phyloP scores from a whole-genome alignment of 2,329 filamentous ascomycete species.

The Ophiocordyceps camponoti-saundersi region DNA sequence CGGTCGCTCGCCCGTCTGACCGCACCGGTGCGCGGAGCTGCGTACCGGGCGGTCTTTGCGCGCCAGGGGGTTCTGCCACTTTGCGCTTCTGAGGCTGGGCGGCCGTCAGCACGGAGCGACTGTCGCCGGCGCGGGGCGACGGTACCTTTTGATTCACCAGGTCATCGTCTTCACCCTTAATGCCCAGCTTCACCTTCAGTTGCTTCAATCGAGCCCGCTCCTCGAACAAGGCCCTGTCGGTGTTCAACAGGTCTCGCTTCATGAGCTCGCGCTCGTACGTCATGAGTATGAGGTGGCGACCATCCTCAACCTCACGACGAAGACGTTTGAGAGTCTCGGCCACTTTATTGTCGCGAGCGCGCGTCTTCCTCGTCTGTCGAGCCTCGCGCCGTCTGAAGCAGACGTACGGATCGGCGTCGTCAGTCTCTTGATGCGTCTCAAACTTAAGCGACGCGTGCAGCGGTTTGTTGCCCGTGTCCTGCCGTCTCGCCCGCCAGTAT shows the following conservation, averaged over 20 bases:
- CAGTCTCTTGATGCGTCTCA: slow-evolving; percentile 83
- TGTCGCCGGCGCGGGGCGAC: slow-evolving; percentile 16
- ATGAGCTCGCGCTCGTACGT: slow-evolving; percentile 65
- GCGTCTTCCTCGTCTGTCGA: slow-evolving; percentile 84
- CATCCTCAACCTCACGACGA: slow-evolving; percentile 79
- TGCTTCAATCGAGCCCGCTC: slow-evolving; percentile 70
- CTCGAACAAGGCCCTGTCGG: slow-evolving; percentile 67
- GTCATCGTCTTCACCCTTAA: slow-evolving; percentile 88
- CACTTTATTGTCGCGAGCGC: slow-evolving; percentile 83
- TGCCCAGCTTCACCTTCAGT: slow-evolving; percentile 71
- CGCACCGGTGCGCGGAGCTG: slow-evolving; percentile 55
- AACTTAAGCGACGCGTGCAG: slow-evolving; percentile 76
- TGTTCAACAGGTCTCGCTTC: slow-evolving; percentile 59
- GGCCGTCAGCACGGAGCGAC: slow-evolving; percentile 18
- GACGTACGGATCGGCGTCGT: slow-evolving; percentile 93
- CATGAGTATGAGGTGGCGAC: slow-evolving; percentile 60
- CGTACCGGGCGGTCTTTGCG: slow-evolving; percentile 43
- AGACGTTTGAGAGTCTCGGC: slow-evolving; percentile 88
- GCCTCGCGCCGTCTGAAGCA: slow-evolving; percentile 94
- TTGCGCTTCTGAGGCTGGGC: slow-evolving; percentile 55
- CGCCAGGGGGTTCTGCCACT: slow-evolving; percentile 37
- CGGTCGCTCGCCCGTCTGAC: slow-evolving; percentile 51
- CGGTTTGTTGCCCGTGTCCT: slow-evolving; percentile 48
- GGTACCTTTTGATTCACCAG: slow-evolving; percentile 84
- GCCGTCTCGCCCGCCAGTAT: slow-evolving; percentile 66